A percentile compares a stretch with the other conserved stretches of the same genome.
Conservation (phyloP, 768 basidiomycete genomes). For the Mycena albidolilacea region DNA sequence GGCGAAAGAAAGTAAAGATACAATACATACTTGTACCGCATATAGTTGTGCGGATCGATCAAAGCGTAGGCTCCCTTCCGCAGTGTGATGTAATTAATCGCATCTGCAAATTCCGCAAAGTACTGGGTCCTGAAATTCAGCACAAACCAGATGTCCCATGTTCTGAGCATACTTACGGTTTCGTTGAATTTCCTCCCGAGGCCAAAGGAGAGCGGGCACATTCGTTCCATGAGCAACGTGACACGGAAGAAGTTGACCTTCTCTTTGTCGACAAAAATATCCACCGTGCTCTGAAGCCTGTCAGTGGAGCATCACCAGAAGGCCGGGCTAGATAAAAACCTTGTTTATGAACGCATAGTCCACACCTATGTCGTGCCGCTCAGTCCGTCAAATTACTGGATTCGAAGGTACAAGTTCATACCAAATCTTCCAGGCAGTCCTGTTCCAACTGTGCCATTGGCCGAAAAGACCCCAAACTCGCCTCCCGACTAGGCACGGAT, state of each 20-base stretch:
- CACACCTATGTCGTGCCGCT: slow-evolving; percentile 22
- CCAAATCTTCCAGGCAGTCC: slow-evolving; percentile 62
- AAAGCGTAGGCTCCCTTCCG: slow-evolving; percentile 59
- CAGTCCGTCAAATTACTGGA: no score
- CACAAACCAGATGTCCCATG: neutral
- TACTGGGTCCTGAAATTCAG: slow-evolving; percentile 48
- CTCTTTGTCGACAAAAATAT: slow-evolving; percentile 63
- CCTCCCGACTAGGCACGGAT: slow-evolving; percentile 56
- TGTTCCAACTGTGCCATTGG: slow-evolving; percentile 50
- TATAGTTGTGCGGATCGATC: slow-evolving; percentile 64
- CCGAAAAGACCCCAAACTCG: slow-evolving; percentile 60
- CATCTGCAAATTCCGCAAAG: slow-evolving; percentile 59
- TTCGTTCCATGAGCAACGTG: slow-evolving; percentile 64
- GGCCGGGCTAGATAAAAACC: slow-evolving; percentile 41
- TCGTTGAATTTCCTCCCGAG: slow-evolving; percentile 61
- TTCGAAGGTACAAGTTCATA: no score
- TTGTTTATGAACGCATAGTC: slow-evolving; percentile 66
- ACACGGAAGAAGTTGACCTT: slow-evolving; percentile 66
- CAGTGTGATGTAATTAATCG: slow-evolving; percentile 59
- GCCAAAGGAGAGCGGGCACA: slow-evolving; percentile 56
- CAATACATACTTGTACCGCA: slow-evolving; percentile 61
- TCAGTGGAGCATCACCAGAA: neutral
- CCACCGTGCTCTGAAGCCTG: slow-evolving; percentile 55
- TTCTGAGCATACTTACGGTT: slow-evolving; percentile 47
- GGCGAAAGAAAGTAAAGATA: neutral